Evolutionary conservation across 1,284 basidiomycete genomes (phyloP), one percentile per base, ranked within the genome.

Genomic region (Moesziomyces parantarcticus): DNA sequence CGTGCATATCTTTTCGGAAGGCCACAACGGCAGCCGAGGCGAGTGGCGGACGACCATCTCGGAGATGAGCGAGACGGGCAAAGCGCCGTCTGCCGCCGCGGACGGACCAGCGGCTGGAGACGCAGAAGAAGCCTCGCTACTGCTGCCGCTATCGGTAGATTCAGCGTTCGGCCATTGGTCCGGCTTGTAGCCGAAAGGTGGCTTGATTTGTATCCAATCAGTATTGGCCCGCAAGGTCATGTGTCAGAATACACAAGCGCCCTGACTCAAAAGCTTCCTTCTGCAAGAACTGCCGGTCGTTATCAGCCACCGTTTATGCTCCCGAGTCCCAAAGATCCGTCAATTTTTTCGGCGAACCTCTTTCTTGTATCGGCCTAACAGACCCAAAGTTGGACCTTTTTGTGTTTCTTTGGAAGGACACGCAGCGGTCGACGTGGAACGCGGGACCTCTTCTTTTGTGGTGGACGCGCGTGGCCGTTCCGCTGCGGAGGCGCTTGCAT

Each of bases 341-440:
- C n/a, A 16, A 39, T n/a, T 39, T 39, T 39, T 6, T 39, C 16
- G 6, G 13, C 13, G 2, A 13, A 13, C 10, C 29, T 32, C 36
- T n/a, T 2, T 39, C n/a, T 16, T 14, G 16, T 18, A 5, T 3
- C 36, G 18, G 14, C 14, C 14, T 18, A 39, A 18, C 36, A 18
- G 0, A 8, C 16, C 1, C 5, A 16, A 32, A n/a, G 46, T n/a
- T 41, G 18, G 22, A n/a, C 2, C 6, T 13, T 25, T 21, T 18
- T 6, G 40, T 61, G 65, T 68, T 54, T 32, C 50, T 68, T 68
- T 68, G 58, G 65, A 68, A 68, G 65, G 61, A 53, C 16, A 10
- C n/a, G n/a, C n/a, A 34, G 39, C 2, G 13, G 43, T 46, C 63
- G 58, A 68, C 65, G 65, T 68, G 65, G 65, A 68, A 68, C 23